A percentile compares a stretch with the other conserved stretches of the same genome.
Evolutionary conservation across 2,329 filamentous ascomycete species (phyloP).

Genomic region (Dothideomycetes sp.): DNA sequence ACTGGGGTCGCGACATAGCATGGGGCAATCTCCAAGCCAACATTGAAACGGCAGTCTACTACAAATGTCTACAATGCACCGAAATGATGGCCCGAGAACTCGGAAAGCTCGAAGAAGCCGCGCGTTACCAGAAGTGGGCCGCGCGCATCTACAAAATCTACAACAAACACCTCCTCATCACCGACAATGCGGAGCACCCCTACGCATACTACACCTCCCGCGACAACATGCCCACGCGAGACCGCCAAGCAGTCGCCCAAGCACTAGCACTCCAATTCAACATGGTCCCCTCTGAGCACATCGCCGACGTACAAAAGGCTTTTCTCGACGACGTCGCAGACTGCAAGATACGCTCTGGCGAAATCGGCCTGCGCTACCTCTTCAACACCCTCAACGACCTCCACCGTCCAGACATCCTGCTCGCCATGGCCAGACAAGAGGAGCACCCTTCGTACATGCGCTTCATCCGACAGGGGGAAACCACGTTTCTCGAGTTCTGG

Average conservation of each 20-base stretch:
- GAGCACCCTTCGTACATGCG: slow-evolving; percentile 40
- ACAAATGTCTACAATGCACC: slow-evolving; percentile 28
- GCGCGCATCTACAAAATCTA: slow-evolving; percentile 22
- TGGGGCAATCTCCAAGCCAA: slow-evolving; percentile 35
- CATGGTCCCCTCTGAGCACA: slow-evolving; percentile 18
- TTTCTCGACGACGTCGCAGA: slow-evolving; percentile 19
- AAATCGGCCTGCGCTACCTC: slow-evolving; percentile 32
- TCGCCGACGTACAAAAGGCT: slow-evolving; percentile 18
- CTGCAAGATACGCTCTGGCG: slow-evolving; percentile 27
- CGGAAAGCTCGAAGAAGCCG: slow-evolving; percentile 14
- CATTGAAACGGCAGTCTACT: slow-evolving; percentile 34
- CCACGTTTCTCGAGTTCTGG: slow-evolving; percentile 34
- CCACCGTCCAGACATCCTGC: slow-evolving; percentile 28
- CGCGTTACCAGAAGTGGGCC: slow-evolving; percentile 17
- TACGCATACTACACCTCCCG: slow-evolving; percentile 29
- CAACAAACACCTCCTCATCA: slow-evolving; percentile 24
- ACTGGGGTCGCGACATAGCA: slow-evolving; percentile 33
- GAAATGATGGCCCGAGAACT: slow-evolving; percentile 26
- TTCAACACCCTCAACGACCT: slow-evolving; percentile 32
- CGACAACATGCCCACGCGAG: slow-evolving; percentile 21
- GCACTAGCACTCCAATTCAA: slow-evolving; percentile 26
- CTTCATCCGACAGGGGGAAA: slow-evolving; percentile 34
- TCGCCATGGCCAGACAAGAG: slow-evolving; percentile 35
- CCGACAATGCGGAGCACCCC: slow-evolving; percentile 18
- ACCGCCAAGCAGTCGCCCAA: slow-evolving; percentile 29